Percentiles rank a stretch among this genome's conserved stretches.
phyloP scores from a whole-genome alignment of 163 green algal species.

The Scenedesmus sp. region DNA sequence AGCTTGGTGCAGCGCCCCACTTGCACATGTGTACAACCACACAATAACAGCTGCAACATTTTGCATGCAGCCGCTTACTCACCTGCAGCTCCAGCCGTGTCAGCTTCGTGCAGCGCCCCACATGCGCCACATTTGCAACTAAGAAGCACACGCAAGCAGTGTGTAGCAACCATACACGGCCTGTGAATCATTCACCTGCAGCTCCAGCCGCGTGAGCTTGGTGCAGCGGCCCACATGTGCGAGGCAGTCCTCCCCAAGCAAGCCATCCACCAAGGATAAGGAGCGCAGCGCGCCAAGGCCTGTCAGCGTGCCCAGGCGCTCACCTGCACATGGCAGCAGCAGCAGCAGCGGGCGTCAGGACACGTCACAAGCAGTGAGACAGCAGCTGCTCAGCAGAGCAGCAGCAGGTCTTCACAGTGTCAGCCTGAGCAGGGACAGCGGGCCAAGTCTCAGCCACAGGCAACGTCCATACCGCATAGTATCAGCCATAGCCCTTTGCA shows the following conservation, averaged over 20 bases:
- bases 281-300: slow-evolving; percentile 16
- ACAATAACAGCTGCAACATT: background rate
- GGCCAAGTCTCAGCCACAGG: no score
- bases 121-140: background rate
- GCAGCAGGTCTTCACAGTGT: background rate
- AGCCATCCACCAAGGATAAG: slow-evolving; percentile 11
- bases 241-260: slow-evolving; percentile 26
- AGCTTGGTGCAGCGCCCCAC: background rate
- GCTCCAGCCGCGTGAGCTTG: slow-evolving; percentile 34
- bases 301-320: slow-evolving; percentile 1
- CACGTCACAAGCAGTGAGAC: no score
- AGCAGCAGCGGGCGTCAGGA: background rate
- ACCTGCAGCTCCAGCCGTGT: slow-evolving; percentile 39
- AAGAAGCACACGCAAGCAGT: background rate
- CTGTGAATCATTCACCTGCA: slow-evolving; percentile 29
- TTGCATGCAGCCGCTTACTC: background rate
- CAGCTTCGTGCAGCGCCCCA: slow-evolving; percentile 24
- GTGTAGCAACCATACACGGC: background rate
- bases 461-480: no score
- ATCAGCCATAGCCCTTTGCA: no score
- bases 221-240: slow-evolving; percentile 27
- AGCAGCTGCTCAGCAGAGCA: background rate
- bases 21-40: background rate
- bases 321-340: background rate
- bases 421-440: background rate